Percentiles rank a stretch among this genome's conserved stretches.
These are phyloP conservation scores for Hortaea werneckii DNA, from an alignment of 2,329 filamentous ascomycete genomes.

Conservation along the genomic window DNA sequence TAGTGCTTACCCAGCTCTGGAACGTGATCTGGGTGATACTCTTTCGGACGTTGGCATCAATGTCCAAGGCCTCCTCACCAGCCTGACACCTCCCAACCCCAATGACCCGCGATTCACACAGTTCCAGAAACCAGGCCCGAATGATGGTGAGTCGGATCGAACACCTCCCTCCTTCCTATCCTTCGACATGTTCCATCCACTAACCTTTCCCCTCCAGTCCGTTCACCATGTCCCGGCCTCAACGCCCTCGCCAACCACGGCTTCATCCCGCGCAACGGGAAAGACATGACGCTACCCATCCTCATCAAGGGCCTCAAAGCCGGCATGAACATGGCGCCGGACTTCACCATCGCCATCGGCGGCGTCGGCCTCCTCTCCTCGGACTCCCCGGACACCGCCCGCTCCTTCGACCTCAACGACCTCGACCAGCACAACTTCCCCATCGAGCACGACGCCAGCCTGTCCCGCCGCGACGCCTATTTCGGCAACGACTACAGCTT, in stretches of 20 bases:
- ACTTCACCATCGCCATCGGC: conserved; percentile 20
- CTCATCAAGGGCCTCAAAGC: conserved; percentile 16
- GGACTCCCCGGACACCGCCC: conserved; percentile 8
- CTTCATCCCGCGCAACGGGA: conserved; percentile 18
- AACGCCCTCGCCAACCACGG: conserved; percentile 17
- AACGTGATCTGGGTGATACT: too few species aligned
- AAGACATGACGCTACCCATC: conserved; percentile 16
- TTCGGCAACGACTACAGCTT: conserved; percentile 28
- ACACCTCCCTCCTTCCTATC: too few species aligned
- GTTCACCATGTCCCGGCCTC: conserved; percentile 21
- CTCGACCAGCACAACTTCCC: conserved; percentile 24
- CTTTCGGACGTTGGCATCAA: not conserved
- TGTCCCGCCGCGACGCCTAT: conserved; percentile 25
- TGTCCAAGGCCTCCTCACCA: conserved; percentile 9
- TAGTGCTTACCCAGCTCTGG: not conserved
- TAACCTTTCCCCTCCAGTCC: conserved; percentile 6
- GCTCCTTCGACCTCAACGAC: conserved; percentile 18
- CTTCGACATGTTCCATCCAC: too few species aligned
- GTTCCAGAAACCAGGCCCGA: conserved; percentile 14
- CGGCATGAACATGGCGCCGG: conserved; percentile 20
- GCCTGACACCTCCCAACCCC: conserved; percentile 15
- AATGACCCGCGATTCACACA: conserved; percentile 18
- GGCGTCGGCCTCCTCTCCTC: conserved; percentile 16
- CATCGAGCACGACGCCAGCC: conserved; percentile 29
- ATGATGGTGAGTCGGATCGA: conserved; percentile 9